Evolutionary conservation across 176 grass and related monocot species (phyloP).

Genomic region (Rhynchospora tenuis): DNA sequence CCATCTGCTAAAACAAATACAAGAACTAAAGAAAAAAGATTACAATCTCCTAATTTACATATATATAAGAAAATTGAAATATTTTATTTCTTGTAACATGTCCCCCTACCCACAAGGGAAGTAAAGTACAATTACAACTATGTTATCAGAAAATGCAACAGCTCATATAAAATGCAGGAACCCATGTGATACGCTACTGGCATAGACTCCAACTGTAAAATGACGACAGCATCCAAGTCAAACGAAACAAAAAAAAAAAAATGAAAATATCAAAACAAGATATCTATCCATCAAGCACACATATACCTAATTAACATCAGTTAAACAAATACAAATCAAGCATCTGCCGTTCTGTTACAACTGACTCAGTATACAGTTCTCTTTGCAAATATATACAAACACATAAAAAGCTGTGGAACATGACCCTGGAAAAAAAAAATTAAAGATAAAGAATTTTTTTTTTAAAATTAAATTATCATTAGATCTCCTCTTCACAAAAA

Average conservation of each 20-base stretch:
- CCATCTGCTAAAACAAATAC: neutral
- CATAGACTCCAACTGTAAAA: neutral
- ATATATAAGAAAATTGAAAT: no score
- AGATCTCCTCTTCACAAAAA: slow-evolving; percentile 11
- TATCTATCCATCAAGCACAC: neutral
- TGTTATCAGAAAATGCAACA: neutral
- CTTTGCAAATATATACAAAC: slow-evolving; percentile 5
- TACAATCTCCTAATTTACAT: neutral
- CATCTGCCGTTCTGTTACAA: neutral
- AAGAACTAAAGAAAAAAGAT: neutral
- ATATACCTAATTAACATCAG: neutral
- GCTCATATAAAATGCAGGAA: neutral
- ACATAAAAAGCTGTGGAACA: neutral
- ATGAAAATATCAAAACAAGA: neutral
- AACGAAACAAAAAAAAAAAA: neutral
- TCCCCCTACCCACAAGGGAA: no score
- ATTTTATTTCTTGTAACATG: no score
- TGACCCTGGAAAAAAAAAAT: neutral
- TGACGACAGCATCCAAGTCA: neutral
- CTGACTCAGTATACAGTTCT: neutral
- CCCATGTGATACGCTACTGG: neutral
- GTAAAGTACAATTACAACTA: neutral
- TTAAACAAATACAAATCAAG: slow-evolving; percentile 12
- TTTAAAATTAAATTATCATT: neutral
- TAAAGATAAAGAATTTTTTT: neutral